phyloP scores from a whole-genome alignment of 495 filamentous ascomycete genomes.

The Immersiella caudata region DNA sequence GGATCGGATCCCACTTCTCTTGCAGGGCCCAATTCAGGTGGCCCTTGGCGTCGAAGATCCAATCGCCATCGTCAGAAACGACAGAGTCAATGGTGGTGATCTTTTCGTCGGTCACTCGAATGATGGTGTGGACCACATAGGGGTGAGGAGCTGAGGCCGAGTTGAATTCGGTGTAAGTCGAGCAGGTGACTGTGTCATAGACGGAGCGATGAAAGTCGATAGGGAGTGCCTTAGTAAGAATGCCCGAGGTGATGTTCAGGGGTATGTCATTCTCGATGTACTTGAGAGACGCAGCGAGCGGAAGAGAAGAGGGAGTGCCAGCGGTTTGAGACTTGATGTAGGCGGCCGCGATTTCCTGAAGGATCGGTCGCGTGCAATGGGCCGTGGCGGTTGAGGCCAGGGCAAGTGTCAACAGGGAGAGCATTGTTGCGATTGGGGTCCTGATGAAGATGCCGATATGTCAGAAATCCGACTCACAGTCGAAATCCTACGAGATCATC shows the following conservation, averaged over 20 bases:
- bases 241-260: constrained; percentile 37
- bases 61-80: constrained; percentile 32
- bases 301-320: constrained; percentile 24
- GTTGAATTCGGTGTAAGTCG: constrained; percentile 53
- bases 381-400: constrained; percentile 20
- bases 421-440: background rate
- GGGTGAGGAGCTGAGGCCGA: constrained; percentile 40
- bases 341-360: constrained; percentile 24
- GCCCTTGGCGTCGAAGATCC: constrained; percentile 51
- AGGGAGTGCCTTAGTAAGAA: constrained; percentile 42
- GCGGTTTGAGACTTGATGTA: constrained; percentile 30
- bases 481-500: background rate
- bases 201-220: constrained; percentile 48
- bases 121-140: constrained; percentile 37
- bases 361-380: constrained; percentile 29
- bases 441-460: background rate
- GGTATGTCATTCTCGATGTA: constrained; percentile 41
- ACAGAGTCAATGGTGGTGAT: constrained; percentile 35
- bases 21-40: constrained; percentile 43
- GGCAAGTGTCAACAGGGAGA: constrained; percentile 8
- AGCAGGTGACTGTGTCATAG: constrained; percentile 49
- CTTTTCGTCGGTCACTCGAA: background rate
- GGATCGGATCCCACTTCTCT: constrained; percentile 47
- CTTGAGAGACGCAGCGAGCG: constrained; percentile 30
- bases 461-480: no score